These are phyloP conservation scores for Prosopis cineraria DNA, from an alignment of 306 rosid genomes.

Conservation along the genomic window DNA sequence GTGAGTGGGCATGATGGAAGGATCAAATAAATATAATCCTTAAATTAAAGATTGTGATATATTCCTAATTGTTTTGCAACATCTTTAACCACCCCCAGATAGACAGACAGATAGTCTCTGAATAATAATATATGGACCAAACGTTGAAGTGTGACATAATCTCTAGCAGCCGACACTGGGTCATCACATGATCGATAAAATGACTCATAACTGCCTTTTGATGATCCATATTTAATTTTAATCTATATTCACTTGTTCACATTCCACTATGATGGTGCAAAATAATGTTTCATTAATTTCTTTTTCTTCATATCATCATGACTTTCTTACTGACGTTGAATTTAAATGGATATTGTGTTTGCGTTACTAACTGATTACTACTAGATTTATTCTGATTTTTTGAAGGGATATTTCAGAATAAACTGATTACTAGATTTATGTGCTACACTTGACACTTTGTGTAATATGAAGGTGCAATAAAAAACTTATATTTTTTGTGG, in stretches of 20 bases:
- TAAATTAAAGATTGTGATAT: constrained; percentile 2
- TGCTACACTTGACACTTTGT: too few species aligned
- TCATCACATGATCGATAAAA: not conserved
- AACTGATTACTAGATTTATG: too few species aligned
- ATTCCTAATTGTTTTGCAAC: constrained; percentile 20
- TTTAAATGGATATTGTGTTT: not conserved
- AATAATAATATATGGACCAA: not conserved
- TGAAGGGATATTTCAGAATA: not conserved
- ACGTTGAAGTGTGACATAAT: not conserved
- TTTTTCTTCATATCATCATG: not conserved
- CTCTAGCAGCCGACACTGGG: constrained; percentile 2
- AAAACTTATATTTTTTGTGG: too few species aligned
- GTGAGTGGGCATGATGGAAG: not conserved
- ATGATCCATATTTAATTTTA: not conserved
- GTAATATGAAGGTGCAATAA: too few species aligned
- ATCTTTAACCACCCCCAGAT: constrained; percentile 24
- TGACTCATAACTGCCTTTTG: not conserved
- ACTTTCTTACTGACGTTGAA: constrained; percentile 23
- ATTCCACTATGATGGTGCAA: not conserved
- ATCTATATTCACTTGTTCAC: not conserved
- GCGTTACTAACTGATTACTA: not conserved
- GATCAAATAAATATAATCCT: not conserved
- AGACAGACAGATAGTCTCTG: not conserved
- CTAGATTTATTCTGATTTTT: not conserved
- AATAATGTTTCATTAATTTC: not conserved